These are phyloP conservation scores for Wickerhamiella alocasiicola DNA, from an alignment of 805 yeast genomes.

Conservation along the genomic window DNA sequence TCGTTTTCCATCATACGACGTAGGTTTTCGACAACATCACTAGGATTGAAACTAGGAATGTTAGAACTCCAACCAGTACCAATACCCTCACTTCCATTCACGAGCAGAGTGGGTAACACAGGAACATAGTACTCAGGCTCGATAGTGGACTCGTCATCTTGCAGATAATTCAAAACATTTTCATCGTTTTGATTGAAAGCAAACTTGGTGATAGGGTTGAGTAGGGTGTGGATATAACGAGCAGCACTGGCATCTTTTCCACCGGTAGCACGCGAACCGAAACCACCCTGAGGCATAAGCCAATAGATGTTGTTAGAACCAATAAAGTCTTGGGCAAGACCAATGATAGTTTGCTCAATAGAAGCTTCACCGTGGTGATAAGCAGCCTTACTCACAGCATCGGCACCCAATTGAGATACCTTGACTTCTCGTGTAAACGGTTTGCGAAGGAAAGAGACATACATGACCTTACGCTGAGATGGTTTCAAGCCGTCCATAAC, in stretches of 20 bases:
- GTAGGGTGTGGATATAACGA: slow-evolving; percentile 85
- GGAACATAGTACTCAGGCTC: slow-evolving; percentile 96
- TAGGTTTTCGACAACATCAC: slow-evolving; percentile 65
- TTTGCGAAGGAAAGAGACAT: slow-evolving; percentile 75
- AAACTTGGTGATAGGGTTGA: slow-evolving; percentile 59
- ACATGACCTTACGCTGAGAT: slow-evolving; percentile 88
- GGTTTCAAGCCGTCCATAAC: slow-evolving; percentile 94
- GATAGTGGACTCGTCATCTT: slow-evolving; percentile 86
- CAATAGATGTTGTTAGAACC: slow-evolving; percentile 84
- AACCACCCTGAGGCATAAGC: slow-evolving; percentile 83
- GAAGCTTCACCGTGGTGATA: slow-evolving; percentile 95
- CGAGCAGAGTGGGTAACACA: slow-evolving; percentile 85
- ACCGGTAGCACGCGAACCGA: slow-evolving; percentile 92
- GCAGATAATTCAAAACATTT: slow-evolving; percentile 62
- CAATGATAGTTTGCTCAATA: slow-evolving; percentile 77
- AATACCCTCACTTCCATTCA: slow-evolving; percentile 95
- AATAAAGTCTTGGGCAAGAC: slow-evolving; percentile 87
- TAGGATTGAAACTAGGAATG: slow-evolving; percentile 82
- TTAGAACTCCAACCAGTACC: slow-evolving; percentile 98
- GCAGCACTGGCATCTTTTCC: slow-evolving; percentile 99
- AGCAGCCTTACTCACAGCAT: slow-evolving; percentile 75
- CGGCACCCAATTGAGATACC: slow-evolving; percentile 84
- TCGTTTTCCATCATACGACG: slow-evolving; percentile 61
- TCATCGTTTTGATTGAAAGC: slow-evolving; percentile 73
- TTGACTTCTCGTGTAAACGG: slow-evolving; percentile 57